phyloP scores from a whole-genome alignment of 2,329 filamentous ascomycete genomes.

The Leptographium radiaticola region DNA sequence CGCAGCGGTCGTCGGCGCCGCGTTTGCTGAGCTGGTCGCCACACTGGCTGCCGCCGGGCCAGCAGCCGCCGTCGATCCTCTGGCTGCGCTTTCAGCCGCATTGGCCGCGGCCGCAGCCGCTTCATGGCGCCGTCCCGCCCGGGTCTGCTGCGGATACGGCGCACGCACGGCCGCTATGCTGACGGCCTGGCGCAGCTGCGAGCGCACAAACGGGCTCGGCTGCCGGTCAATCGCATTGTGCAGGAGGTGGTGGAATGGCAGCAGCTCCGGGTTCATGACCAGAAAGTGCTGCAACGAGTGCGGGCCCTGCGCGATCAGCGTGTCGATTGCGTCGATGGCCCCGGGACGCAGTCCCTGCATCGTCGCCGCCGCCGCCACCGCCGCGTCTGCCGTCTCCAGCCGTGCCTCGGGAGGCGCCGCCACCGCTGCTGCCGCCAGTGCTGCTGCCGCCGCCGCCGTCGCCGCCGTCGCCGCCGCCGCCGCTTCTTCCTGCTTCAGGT shows the following conservation, averaged over 20 bases:
- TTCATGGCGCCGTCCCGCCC: not conserved
- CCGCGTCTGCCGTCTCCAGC: not conserved
- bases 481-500: constrained; percentile 62
- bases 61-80: too few species aligned
- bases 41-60: too few species aligned
- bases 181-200: constrained; percentile 36
- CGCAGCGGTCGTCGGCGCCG: too few species aligned
- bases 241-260: constrained; percentile 33
- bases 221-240: constrained; percentile 39
- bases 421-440: not conserved
- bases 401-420: not conserved
- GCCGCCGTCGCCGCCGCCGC: constrained; percentile 30
- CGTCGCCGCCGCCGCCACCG: not conserved
- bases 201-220: constrained; percentile 30
- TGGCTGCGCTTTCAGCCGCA: too few species aligned
- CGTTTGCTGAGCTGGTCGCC: too few species aligned
- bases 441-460: too few species aligned
- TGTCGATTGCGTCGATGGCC: constrained; percentile 41
- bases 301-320: constrained; percentile 36
- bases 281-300: constrained; percentile 32
- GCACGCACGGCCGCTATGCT: constrained; percentile 30
- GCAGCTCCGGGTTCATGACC: not conserved
- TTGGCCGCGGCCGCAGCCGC: not conserved
- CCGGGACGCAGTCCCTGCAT: not conserved
- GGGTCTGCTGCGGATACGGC: constrained; percentile 28